These are phyloP conservation scores for Fistulinella staudtii DNA, from an alignment of 1,284 basidiomycete species.

Conservation along the genomic window DNA sequence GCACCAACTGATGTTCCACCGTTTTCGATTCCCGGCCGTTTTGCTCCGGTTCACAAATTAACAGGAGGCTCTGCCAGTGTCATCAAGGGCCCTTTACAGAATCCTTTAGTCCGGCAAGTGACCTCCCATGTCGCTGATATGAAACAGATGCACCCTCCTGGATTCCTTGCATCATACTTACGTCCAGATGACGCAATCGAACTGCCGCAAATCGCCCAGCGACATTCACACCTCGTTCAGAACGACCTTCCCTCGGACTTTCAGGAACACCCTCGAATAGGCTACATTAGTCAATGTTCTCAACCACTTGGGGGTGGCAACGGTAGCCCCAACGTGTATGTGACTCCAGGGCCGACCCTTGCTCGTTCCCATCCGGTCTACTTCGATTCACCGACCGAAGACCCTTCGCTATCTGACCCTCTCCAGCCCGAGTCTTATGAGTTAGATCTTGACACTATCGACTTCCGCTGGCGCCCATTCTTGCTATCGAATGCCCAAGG, in stretches of 20 bases:
- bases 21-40: conserved; percentile 30
- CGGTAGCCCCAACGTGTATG: conserved; percentile 21
- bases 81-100: conserved; percentile 1
- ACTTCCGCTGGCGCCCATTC: conserved; percentile 54
- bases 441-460: conserved; percentile 39
- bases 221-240: conserved; percentile 11
- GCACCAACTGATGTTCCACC: conserved; percentile 7
- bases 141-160: conserved; percentile 13
- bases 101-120: conserved; percentile 7
- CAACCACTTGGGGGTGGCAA: conserved; percentile 5
- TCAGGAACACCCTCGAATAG: conserved; percentile 4
- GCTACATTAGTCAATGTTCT: conserved; percentile 2
- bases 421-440: conserved; percentile 33
- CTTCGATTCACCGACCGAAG: conserved; percentile 52
- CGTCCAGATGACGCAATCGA: conserved; percentile 15
- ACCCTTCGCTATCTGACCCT: conserved; percentile 43
- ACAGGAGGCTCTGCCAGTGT: neutral
- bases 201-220: conserved; percentile 4
- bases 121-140: conserved; percentile 7
- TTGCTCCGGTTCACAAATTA: conserved; percentile 12
- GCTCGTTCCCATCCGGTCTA: conserved; percentile 35
- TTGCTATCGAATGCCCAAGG: conserved; percentile 19
- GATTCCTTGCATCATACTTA: conserved; percentile 16
- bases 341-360: conserved; percentile 32
- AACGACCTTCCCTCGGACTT: conserved; percentile 16